Base-by-base conservation (phyloP, 2,329 filamentous ascomycete species). In the Furcasterigmium sp. region DNA sequence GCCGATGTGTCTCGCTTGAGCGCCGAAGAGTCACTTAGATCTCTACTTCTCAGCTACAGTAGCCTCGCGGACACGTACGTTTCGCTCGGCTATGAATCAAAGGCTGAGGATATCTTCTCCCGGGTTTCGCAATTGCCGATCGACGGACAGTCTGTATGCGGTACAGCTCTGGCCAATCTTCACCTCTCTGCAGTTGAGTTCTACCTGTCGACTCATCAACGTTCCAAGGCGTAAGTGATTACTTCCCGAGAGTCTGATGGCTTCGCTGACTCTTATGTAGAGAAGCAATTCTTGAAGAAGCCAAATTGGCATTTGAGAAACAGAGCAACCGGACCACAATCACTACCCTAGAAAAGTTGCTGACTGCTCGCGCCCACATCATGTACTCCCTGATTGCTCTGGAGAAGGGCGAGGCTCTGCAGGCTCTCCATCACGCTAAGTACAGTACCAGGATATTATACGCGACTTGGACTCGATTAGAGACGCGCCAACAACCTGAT, bases 151-250 rank as follows among this genome's bases (percentile, higher is more conserved):
- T 47, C 59, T 5, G 39, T 62, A 3, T 63, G 68, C 3, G 58
- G 58, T 11, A 66, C 72, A 15, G 60, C 68, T 6, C 50, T 70
- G 17, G 70, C 70, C 9, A 62, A 63, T 14, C 85, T 85, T 59
- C 77, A 90, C 50, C 65, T 95, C 7, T 79, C 82, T 0, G 81
- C 83, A 47, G 82, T 86, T 1, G 87, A 95, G 58, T 89, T 90
- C 58, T 71, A 84, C 21, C 68, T 91, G 15, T 76, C 78, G 2
- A 75, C 83, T 11, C 85, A 84, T 9, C 80, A 82, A 39, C 65
- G 78, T 14, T 73, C 82, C 9, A 81, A 85, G 62, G 84, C 78
- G 58, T 70, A 57, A 55, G 63, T 64, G n/a, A n/a, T n/a, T n/a
- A n/a, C n/a, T n/a, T n/a, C n/a, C n/a, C n/a, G n/a, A n/a, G n/a